Percentiles rank a stretch among this genome's conserved stretches.
phyloP scores from a whole-genome alignment of 2,329 filamentous ascomycete genomes.

The Cladophialophora chaetospira region DNA sequence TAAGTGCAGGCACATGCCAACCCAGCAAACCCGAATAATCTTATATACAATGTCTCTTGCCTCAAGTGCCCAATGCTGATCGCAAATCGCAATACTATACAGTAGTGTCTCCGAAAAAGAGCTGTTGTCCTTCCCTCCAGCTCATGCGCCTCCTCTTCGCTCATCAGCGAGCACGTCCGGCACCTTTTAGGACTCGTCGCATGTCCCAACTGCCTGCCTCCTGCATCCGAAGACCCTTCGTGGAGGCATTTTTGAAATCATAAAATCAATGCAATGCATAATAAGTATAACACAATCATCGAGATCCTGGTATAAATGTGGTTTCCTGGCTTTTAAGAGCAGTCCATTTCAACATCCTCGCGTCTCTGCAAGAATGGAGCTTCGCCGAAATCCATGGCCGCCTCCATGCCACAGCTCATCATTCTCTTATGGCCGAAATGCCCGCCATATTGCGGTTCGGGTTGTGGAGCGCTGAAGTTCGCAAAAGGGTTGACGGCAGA shows the following conservation, averaged over 20 bases:
- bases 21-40: not conserved
- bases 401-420: conserved; percentile 37
- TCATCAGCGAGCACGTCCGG: no score
- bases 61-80: not conserved
- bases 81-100: conserved; percentile 7
- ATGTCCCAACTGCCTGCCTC: conserved; percentile 1
- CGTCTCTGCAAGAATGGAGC: conserved; percentile 46
- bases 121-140: not conserved
- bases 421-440: conserved; percentile 38
- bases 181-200: no score
- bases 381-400: conserved; percentile 47
- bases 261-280: conserved; percentile 22
- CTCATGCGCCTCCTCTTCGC: not conserved
- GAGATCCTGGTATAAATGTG: conserved; percentile 2
- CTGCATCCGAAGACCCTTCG: not conserved
- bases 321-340: conserved; percentile 31
- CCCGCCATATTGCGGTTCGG: conserved; percentile 29
- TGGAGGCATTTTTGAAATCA: conserved; percentile 8
- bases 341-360: conserved; percentile 46
- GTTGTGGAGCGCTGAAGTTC: conserved; percentile 18
- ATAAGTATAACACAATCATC: conserved; percentile 12
- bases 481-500: conserved; percentile 30
- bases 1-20: not conserved
- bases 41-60: conserved; percentile 13
- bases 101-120: not conserved